phyloP scores from a whole-genome alignment of 108 stramenopile species.

The Discostella stelligeroides region DNA sequence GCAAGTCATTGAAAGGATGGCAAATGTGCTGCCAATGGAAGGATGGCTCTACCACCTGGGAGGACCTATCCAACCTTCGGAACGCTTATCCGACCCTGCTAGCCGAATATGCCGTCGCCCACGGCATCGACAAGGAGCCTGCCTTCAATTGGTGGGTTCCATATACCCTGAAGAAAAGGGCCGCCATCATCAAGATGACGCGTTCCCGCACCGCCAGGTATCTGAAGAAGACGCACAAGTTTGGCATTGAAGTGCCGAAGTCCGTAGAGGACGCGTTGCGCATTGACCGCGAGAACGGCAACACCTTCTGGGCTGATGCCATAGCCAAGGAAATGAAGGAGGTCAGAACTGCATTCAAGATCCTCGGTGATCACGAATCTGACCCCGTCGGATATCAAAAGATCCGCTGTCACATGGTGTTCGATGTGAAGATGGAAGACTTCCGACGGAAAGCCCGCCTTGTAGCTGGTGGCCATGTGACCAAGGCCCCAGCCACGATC shows the following conservation, averaged over 20 bases:
- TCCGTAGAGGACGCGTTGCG: slow-evolving; percentile 41
- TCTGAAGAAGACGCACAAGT: too few relatives aligned
- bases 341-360: slow-evolving; percentile 39
- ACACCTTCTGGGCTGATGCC: too few relatives aligned
- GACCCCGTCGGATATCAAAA: slow-evolving; percentile 41
- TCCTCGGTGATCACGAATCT: slow-evolving; percentile 10
- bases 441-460: too few relatives aligned
- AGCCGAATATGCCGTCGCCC: slow-evolving; percentile 23
- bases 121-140: slow-evolving; percentile 17
- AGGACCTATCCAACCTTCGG: slow-evolving; percentile 24
- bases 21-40: slow-evolving; percentile 45
- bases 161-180: slow-evolving; percentile 8
- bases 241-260: too few relatives aligned
- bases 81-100: slow-evolving; percentile 13
- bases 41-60: slow-evolving; percentile 35
- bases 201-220: slow-evolving; percentile 19
- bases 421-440: too few relatives aligned
- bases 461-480: slow-evolving; percentile 58
- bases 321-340: slow-evolving; percentile 58
- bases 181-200: slow-evolving; percentile 16
- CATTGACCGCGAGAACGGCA: slow-evolving; percentile 43
- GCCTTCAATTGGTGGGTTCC: too few relatives aligned
- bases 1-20: slow-evolving; percentile 22
- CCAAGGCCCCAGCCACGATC: slow-evolving; percentile 38
- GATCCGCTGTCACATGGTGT: too few relatives aligned